Evolutionary conservation across 768 basidiomycete species (phyloP), one percentile per base, ranked within the genome.

Genomic region (Lenzites betulinus): DNA sequence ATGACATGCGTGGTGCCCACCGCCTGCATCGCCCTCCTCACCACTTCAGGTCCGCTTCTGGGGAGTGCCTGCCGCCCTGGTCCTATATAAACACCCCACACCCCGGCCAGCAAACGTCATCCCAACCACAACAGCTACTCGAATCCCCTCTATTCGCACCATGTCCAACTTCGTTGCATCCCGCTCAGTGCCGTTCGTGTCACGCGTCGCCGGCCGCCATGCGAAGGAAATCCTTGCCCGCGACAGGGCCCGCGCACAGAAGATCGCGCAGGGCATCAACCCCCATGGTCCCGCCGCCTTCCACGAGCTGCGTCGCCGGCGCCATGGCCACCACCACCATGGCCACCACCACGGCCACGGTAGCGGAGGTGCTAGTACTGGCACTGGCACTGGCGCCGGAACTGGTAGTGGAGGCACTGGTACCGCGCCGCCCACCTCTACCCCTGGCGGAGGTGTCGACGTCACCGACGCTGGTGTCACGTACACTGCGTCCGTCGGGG

Each of bases 401-500:
- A 48, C 63, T 16, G 13, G 43, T 22, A 49, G 58, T 20, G 42
- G 66, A 12, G 62, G 59, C 18, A 18, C 46, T 16, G 59, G 57
- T 39, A 55, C 60, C n/a, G 41, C 62, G 22, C 44, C 65, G 15
- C 38, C 65, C 7, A 30, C 66, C 23, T 55, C 63, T 3, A 38
- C 55, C 22, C 38, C 61, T 8, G 70, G 64, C 51, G 65, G 73
- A 35, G 80, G 77, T 48, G 79, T 86, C 59, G 82, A 86, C 51
- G 84, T 81, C 47, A 85, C 81, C 42, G 82, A 86, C 68, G 75
- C 85, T 68, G 78, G 75, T 54, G 82, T 86, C 11, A 83, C 81
- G 16, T 87, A 87, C 69, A 81, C 79, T 8, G 73, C 77, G 60
- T 66, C 77, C 16, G 79, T 86, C 42, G 79, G 79, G 49, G 77